These are phyloP conservation scores for Beauveria australis DNA, from an alignment of 2,329 filamentous ascomycete species.

Conservation along the genomic window DNA sequence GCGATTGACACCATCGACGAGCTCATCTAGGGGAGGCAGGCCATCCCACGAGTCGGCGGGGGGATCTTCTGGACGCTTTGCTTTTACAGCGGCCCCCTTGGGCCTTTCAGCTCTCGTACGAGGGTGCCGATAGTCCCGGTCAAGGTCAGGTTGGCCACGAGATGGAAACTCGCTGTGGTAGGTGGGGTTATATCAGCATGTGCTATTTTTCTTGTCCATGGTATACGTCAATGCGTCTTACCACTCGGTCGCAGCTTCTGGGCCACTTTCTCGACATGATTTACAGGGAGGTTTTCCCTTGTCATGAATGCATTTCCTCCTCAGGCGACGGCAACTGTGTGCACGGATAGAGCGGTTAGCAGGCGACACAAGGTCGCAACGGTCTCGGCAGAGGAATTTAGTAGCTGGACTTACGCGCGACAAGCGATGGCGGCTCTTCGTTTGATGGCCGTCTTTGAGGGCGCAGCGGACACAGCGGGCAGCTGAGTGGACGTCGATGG, in stretches of 20 bases:
- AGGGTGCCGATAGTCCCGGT: constrained; percentile 49
- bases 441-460: constrained; percentile 27
- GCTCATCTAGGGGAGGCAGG: constrained; percentile 39
- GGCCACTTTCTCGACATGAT: constrained; percentile 42
- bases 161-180: constrained; percentile 39
- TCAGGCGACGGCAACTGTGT: constrained; percentile 44
- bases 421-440: constrained; percentile 45
- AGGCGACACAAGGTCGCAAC: background rate
- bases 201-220: background rate
- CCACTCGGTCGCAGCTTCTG: constrained; percentile 39
- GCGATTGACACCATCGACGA: constrained; percentile 43
- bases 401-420: constrained; percentile 33
- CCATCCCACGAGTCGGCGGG: constrained; percentile 37
- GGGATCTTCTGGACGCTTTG: constrained; percentile 16
- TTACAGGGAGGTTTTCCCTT: constrained; percentile 41
- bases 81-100: constrained; percentile 31
- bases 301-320: constrained; percentile 47
- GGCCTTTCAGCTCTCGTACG: constrained; percentile 40
- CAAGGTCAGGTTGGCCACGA: constrained; percentile 44
- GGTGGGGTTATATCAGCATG: background rate
- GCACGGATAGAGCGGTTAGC: background rate
- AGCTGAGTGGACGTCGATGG: background rate
- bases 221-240: constrained; percentile 22
- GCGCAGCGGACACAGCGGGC: background rate
- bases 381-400: background rate